These are phyloP conservation scores for Nemania sp. DNA, from an alignment of 2,329 filamentous ascomycete species.

Conservation along the genomic window DNA sequence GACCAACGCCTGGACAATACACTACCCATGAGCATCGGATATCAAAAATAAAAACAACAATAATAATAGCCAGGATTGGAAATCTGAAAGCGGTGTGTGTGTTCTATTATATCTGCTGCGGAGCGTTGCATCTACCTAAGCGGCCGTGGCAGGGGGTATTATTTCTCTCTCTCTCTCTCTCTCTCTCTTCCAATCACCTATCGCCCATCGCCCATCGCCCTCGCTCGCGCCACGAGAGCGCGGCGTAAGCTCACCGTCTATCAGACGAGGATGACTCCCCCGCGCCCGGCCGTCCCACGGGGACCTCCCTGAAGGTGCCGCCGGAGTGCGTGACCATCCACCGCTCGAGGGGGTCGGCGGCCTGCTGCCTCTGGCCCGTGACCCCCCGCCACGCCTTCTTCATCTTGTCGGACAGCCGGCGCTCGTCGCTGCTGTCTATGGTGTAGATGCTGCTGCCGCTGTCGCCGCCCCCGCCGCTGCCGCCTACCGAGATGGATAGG, in stretches of 20 bases:
- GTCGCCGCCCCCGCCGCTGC: conserved; percentile 2
- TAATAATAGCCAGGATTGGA: neutral
- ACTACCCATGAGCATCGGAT: neutral
- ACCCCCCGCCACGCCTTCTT: conserved; percentile 22
- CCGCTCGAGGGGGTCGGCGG: conserved; percentile 34
- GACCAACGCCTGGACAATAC: neutral
- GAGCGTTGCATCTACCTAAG: neutral
- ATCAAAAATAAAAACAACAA: too few species aligned
- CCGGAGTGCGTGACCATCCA: conserved; percentile 38
- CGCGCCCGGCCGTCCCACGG: neutral
- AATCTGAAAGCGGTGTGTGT: neutral
- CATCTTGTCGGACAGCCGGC: conserved; percentile 22
- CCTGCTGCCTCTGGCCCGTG: conserved; percentile 20
- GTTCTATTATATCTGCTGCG: neutral
- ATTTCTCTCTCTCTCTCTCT: too few species aligned
- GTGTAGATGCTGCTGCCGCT: conserved; percentile 12
- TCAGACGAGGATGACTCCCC: conserved; percentile 5
- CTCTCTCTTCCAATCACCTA: neutral
- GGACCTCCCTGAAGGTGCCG: conserved; percentile 29
- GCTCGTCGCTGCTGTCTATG: conserved; percentile 4
- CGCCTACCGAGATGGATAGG: neutral
- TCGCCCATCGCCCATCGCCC: neutral
- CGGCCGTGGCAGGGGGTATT: too few species aligned
- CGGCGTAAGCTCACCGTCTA: neutral
- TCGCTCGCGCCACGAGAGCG: neutral